phyloP scores from a whole-genome alignment of 495 filamentous ascomycete genomes.

The Hyaloscypha bicolor region DNA sequence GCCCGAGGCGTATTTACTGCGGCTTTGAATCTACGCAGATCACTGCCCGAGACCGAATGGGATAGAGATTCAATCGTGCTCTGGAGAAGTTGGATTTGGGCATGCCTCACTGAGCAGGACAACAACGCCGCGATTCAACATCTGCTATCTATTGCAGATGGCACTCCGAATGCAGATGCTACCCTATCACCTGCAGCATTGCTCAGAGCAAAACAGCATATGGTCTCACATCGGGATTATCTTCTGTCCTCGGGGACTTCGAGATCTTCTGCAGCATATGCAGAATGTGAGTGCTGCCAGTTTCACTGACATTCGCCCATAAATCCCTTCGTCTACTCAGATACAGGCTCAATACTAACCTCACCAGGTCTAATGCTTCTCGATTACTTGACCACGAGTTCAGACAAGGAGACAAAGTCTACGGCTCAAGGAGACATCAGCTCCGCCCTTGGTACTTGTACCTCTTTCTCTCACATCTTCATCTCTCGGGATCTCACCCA shows the following conservation, averaged over 20 bases:
- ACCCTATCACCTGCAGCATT: conserved; percentile 39
- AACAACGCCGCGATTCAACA: conserved; percentile 41
- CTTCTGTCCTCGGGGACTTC: conserved; percentile 51
- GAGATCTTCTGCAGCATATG: conserved; percentile 51
- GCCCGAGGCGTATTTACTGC: conserved; percentile 68
- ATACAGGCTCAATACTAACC: neutral
- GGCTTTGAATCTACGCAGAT: conserved; percentile 58
- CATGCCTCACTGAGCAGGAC: conserved; percentile 55
- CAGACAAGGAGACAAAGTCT: conserved; percentile 38
- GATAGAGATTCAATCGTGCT: conserved; percentile 44
- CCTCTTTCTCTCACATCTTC: conserved; percentile 38
- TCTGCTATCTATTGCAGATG: conserved; percentile 36
- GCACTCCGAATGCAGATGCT: conserved; percentile 1
- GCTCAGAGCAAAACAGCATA: conserved; percentile 58
- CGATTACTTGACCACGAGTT: conserved; percentile 56
- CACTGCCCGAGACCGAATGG: conserved; percentile 35
- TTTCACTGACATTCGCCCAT: neutral
- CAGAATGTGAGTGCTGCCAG: conserved; percentile 45
- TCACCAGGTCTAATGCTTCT: conserved; percentile 52
- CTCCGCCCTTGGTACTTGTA: conserved; percentile 44
- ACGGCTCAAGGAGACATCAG: conserved; percentile 52
- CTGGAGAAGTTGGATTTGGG: conserved; percentile 76
- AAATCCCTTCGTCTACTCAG: neutral
- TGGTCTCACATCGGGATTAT: conserved; percentile 59
- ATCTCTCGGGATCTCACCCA: conserved; percentile 31